Evolutionary conservation across 2,329 filamentous ascomycete species (phyloP), one percentile per base, ranked within the genome.

Genomic region (Trichoderma atroviride): DNA sequence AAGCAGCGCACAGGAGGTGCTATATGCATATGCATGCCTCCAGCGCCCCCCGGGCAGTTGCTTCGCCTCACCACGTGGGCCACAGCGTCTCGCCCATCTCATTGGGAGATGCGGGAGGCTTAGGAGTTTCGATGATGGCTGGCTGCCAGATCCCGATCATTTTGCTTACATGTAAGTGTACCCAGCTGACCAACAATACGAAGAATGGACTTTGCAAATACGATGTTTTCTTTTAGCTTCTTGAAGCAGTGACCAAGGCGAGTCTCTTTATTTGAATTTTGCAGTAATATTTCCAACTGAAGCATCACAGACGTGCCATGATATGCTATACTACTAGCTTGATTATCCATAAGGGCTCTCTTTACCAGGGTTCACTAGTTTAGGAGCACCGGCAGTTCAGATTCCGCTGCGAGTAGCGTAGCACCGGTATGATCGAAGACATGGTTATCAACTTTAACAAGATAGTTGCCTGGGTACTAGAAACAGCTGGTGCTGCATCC

Each of bases 61-160:
- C 55, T 67, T 67, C 64, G 64, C 64, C 64, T 59, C 64, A 52
- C 22, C 29, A 16, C 37, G 55, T 37, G 64, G 53, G 53, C 16
- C 55, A 37, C 64, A 29, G 47, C 56, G 37, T 27, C 22, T n/a
- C 35, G 33, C 35, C n/a, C 27, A 58, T 27, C 55, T 58, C 40
- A 29, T 50, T 58, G 31, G 53, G 35, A 50, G 37, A 13, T 37
- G 43, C 56, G 56, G 19, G 40, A 43, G 16, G 16, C 16, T 43
- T 24, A 4, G n/a, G 11, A 11, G n/a, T 22, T n/a, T 50, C 47
- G 47, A 50, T 50, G 47, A 50, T 24, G n/a, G 40, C 9, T 43
- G 55, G n/a, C 10, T 43, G 27, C 57, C 35, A 5, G 22, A 59
- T 43, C 13, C 31, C 13, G 22, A 43, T 14, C 22, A 59, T 16